A percentile compares a stretch with the other conserved stretches of the same genome.
Conservation (phyloP, 1,284 basidiomycete species). For the Rhodofomes roseus region DNA sequence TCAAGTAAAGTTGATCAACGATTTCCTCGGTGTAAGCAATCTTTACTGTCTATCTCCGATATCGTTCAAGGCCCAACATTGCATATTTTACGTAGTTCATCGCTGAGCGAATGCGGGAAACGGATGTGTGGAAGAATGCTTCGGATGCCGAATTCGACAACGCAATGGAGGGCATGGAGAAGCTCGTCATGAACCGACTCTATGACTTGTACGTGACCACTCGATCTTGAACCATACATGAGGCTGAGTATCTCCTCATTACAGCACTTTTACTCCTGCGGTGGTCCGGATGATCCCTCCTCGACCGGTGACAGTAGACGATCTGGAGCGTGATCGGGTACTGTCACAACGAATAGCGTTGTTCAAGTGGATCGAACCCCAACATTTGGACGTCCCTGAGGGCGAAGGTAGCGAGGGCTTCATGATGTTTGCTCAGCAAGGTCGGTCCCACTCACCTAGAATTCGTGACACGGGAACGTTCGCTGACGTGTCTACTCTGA, state of each 20-base stretch:
- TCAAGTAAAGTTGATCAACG: slow-evolving; percentile 91
- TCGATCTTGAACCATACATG: background rate
- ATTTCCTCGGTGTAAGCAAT: slow-evolving; percentile 76
- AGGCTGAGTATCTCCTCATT: too few species aligned
- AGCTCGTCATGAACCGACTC: slow-evolving; percentile 97
- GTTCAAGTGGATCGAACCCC: slow-evolving; percentile 87
- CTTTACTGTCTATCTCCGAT: background rate
- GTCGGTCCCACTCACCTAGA: slow-evolving; percentile 29
- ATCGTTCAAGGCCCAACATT: background rate
- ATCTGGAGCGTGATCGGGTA: slow-evolving; percentile 91
- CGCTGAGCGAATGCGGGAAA: slow-evolving; percentile 78
- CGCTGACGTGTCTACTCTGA: background rate
- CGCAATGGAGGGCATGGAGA: slow-evolving; percentile 98
- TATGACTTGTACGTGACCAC: slow-evolving; percentile 77
- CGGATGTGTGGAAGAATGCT: slow-evolving; percentile 78
- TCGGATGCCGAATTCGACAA: slow-evolving; percentile 90
- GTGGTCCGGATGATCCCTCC: slow-evolving; percentile 59
- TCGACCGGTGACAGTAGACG: slow-evolving; percentile 88
- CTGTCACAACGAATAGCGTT: slow-evolving; percentile 88
- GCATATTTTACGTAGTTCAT: slow-evolving; percentile 65
- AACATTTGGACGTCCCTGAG: slow-evolving; percentile 84
- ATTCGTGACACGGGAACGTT: too few species aligned
- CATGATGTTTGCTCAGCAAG: slow-evolving; percentile 91
- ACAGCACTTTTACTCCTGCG: slow-evolving; percentile 87
- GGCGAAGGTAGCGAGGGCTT: slow-evolving; percentile 77